A percentile compares a stretch with the other conserved stretches of the same genome.
phyloP scores from a whole-genome alignment of 768 basidiomycete species.

The Phaffia australis region DNA sequence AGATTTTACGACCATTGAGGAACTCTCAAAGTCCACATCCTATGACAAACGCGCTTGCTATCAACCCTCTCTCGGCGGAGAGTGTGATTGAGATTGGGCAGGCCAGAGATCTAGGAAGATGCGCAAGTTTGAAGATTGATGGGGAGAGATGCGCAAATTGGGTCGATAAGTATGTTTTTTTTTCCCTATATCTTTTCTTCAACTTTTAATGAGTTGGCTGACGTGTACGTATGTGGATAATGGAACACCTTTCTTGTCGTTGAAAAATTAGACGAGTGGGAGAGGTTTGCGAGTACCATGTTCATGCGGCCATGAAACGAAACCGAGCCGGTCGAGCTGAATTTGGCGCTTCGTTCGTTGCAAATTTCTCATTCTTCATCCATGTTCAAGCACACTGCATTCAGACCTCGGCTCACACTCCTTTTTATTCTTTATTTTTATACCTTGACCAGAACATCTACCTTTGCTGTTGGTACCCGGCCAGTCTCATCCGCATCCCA shows the following conservation, averaged over 20 bases:
- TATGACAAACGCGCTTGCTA: slow-evolving; percentile 65
- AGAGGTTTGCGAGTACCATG: slow-evolving; percentile 86
- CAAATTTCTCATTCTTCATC: background rate
- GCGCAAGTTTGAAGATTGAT: slow-evolving; percentile 62
- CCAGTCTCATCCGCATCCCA: background rate
- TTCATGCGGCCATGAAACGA: slow-evolving; percentile 66
- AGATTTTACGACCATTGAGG: slow-evolving; percentile 24
- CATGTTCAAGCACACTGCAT: background rate
- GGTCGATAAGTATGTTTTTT: slow-evolving; percentile 52
- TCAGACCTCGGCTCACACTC: background rate
- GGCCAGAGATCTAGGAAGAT: slow-evolving; percentile 78
- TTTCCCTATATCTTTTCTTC: background rate
- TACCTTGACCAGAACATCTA: slow-evolving; percentile 32
- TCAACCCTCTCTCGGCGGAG: slow-evolving; percentile 71
- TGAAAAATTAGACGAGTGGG: slow-evolving; percentile 48
- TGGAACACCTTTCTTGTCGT: background rate
- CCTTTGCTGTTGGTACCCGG: slow-evolving; percentile 29
- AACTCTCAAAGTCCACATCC: slow-evolving; percentile 52
- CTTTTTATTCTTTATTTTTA: background rate
- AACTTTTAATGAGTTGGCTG: background rate
- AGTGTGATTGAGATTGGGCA: slow-evolving; percentile 76
- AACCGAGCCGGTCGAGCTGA: slow-evolving; percentile 69
- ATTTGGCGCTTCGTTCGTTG: slow-evolving; percentile 64
- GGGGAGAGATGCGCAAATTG: slow-evolving; percentile 73
- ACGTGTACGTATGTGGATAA: background rate